Conservation (phyloP, 2,329 filamentous ascomycete genomes). For the Ophiostoma sp. region DNA sequence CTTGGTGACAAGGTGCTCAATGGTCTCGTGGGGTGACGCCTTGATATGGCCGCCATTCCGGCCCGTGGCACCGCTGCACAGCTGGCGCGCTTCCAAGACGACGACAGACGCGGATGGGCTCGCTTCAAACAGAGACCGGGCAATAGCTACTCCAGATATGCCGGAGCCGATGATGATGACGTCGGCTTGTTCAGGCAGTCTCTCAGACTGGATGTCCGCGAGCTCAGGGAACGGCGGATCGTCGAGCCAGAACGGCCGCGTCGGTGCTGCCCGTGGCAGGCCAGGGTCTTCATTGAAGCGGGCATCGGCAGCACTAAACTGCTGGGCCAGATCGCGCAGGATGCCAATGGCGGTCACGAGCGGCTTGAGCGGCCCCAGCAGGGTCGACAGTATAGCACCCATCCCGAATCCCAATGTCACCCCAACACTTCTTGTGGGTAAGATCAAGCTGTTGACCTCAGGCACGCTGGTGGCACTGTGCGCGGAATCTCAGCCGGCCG, state of each 20-base stretch:
- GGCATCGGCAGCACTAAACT: conserved; percentile 1
- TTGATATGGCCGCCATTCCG: conserved; percentile 50
- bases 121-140: conserved; percentile 23
- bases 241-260: conserved; percentile 21
- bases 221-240: conserved; percentile 23
- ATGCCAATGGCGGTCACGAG: neutral
- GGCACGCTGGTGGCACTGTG: too few species aligned
- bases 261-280: conserved; percentile 16
- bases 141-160: conserved; percentile 44
- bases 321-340: neutral
- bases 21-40: conserved; percentile 40
- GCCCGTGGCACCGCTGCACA: conserved; percentile 49
- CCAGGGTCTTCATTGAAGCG: conserved; percentile 15
- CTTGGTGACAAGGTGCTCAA: conserved; percentile 32
- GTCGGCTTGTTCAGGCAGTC: conserved; percentile 40
- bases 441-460: too few species aligned
- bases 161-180: conserved; percentile 51
- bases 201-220: conserved; percentile 30
- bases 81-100: conserved; percentile 45
- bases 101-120: conserved; percentile 32
- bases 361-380: neutral
- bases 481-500: too few species aligned
- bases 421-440: too few species aligned
- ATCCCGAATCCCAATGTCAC: neutral
- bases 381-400: neutral